Evolutionary conservation across 352 stramenopile species (phyloP).

Genomic region (Globisporangium middletonii): DNA sequence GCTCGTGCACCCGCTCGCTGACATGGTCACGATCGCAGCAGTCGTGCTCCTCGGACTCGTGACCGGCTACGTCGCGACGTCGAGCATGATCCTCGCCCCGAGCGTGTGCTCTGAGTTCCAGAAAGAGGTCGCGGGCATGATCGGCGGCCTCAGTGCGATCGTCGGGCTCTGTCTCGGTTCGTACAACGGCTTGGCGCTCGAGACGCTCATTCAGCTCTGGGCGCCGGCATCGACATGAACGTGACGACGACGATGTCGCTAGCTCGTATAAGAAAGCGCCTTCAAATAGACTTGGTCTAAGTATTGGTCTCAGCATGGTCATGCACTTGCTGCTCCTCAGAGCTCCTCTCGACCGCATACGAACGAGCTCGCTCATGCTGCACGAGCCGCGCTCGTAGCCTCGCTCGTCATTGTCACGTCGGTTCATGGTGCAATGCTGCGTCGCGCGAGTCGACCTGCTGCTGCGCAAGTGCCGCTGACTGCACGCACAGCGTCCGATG

Average conservation of each 20-base stretch:
- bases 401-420: no score
- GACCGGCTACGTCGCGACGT: constrained; percentile 77
- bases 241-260: background rate
- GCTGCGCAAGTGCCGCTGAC: background rate
- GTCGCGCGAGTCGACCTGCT: background rate
- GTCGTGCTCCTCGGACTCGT: constrained; percentile 56
- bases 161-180: constrained; percentile 66
- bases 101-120: constrained; percentile 72
- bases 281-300: background rate
- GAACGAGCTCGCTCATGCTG: no score
- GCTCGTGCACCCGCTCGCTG: constrained; percentile 47
- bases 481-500: background rate
- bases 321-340: no score
- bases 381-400: no score
- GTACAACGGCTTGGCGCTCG: constrained; percentile 69
- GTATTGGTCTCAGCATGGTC: background rate
- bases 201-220: constrained; percentile 56
- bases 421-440: background rate
- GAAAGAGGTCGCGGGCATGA: constrained; percentile 75
- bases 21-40: constrained; percentile 40
- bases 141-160: constrained; percentile 62
- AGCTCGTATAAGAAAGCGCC: background rate
- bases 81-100: constrained; percentile 66
- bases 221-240: background rate
- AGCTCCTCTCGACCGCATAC: no score